Percentiles rank a stretch among this genome's conserved stretches.
phyloP scores from a whole-genome alignment of 345 rosid species.

The Gossypioides kirkii region DNA sequence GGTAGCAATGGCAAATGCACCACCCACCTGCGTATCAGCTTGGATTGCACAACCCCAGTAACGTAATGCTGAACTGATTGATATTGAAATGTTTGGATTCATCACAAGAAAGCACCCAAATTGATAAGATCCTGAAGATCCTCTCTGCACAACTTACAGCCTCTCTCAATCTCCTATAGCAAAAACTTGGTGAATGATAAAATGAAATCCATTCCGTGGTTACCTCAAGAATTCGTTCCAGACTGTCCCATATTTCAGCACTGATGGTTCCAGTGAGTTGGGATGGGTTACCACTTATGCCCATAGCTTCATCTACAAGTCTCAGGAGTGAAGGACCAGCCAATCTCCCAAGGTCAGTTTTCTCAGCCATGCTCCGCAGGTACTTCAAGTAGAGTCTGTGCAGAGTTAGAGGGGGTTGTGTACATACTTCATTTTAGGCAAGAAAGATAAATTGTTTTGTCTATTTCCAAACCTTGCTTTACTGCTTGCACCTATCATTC shows the following conservation, averaged over 20 bases:
- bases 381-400: constrained; percentile 73
- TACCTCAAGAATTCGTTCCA: constrained; percentile 74
- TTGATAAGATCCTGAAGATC: constrained; percentile 41
- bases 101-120: constrained; percentile 61
- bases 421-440: neutral
- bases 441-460: neutral
- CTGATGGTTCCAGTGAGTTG: constrained; percentile 45
- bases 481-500: constrained; percentile 71
- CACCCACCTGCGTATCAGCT: constrained; percentile 72
- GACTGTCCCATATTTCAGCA: constrained; percentile 66
- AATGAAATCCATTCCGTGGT: constrained; percentile 7
- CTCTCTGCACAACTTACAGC: constrained; percentile 41
- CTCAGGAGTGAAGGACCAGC: constrained; percentile 69
- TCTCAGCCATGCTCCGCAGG: constrained; percentile 69
- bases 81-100: constrained; percentile 54
- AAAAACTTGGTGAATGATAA: neutral
- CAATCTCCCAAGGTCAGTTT: constrained; percentile 88
- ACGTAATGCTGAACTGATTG: constrained; percentile 61
- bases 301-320: constrained; percentile 65
- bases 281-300: constrained; percentile 42
- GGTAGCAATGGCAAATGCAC: constrained; percentile 45
- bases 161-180: constrained; percentile 14
- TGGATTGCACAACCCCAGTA: constrained; percentile 85
- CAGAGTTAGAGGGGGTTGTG: constrained; percentile 8
- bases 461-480: constrained; percentile 53